Base-by-base conservation (phyloP, 1,284 basidiomycete genomes). In the Irpex sp. region DNA sequence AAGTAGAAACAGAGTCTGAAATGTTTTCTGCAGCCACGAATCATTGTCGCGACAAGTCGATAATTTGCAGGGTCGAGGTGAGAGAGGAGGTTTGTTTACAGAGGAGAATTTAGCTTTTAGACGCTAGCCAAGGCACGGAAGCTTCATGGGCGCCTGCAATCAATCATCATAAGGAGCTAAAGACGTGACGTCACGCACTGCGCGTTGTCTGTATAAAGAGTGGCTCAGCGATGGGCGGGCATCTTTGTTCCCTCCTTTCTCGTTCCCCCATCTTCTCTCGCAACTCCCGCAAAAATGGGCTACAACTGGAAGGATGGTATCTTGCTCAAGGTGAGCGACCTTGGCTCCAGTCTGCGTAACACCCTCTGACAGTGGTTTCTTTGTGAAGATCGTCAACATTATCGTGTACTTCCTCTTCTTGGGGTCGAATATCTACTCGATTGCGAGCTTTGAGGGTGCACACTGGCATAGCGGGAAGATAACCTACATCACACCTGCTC, bases 401-500 rank as follows among this genome's bases (percentile, higher is more conserved):
- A 62, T 92, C 59, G 85, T 88, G 53, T 94, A 92, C 72, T 79
- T 92, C 69, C 77, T 91, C 68, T 93, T 95, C 80, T 80, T 95
- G n/a, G 91, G 93, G 43, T 91, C 89, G 65, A 96, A 96, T 76
- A 83, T 94, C 61, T 97, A 95, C 81, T 88, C 88, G 53, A 84
- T 94, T 65, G 87, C 93, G 1, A 83, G 86, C 0, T 89, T 90
- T 0, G 80, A 83, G 53, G 86, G 85, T 69, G 19, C 17, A 8
- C 82, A 88, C 59, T 92, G 92, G 77, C 85, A 80, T 72, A 75
- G 79, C 65, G 86, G 83, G 58, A 92, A 92, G 74, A 86, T 91
- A 69, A 96, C 94, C 5, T 97, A 95, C 75, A 79, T 97, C 64
- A 96, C 94, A 0, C 95, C 95, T 37, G 92, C 93, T 21, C 87